Base-by-base conservation (phyloP, 2,329 filamentous ascomycete species). In the Calonectria pseudoturangicola region DNA sequence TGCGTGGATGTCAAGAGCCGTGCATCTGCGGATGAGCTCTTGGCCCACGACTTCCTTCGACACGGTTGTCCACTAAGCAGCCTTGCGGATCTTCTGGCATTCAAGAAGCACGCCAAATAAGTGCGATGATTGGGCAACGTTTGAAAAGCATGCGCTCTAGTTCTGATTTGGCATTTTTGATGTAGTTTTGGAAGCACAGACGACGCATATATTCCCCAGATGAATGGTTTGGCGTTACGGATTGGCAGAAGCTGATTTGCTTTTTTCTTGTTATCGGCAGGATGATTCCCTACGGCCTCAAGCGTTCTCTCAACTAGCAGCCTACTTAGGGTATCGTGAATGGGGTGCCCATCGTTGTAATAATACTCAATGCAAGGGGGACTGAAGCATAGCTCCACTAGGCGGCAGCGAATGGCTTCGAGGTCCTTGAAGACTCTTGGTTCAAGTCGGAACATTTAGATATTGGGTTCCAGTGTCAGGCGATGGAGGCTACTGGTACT, bases 1-100 rank as follows among this genome's bases (percentile, higher is more conserved):
- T 98, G 97, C 80, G 97, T 99, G 58, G 96, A 98, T 81, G 96
- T 99, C 81, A 96, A 96, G 88, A 96, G 94, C 83, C 92, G 97
- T 82, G 97, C 97, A 15, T 98, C 95, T 30, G 95, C 97, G 0
- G 91, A 95, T 74, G 97, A 99, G 86, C 88, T 99, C 63, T 88
- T 98, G 74, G 91, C 93, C 73, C 96, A 98, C 82, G 97, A 98
- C 80, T 99, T 99, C 88, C 86, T 99, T 82, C 95, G 96, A 88
- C 94, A 94, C 80, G 96, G 97, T 25, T 98, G 96, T 87, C 92
- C 93, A 68, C 88, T 97, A 69, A 90, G 89, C 58, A 98, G 94
- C 84, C 88, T 99, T 77, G 92, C 95, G 21, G 96, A 98, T 81
- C 87, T 99, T 75, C 89, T 99, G 74, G 93, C 94, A 68, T 99